Evolutionary conservation across 768 basidiomycete genomes (phyloP), one percentile per base, ranked within the genome.

Genomic region (Lentinula sp.): DNA sequence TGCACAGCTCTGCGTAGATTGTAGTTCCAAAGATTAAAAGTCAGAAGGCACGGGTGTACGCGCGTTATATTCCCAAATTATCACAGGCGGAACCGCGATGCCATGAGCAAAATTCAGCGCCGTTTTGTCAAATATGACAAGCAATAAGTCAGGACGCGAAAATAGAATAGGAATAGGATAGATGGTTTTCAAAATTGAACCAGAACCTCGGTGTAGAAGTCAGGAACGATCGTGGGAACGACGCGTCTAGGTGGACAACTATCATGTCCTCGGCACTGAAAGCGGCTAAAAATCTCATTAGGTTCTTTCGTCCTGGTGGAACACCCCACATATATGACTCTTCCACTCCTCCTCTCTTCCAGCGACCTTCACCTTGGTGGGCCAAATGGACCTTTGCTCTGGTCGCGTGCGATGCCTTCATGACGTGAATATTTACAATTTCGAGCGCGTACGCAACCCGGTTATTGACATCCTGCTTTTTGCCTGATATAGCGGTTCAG

Each of bases 381-480:
- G 59, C 59, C 13, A 60, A 60, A 52, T 60, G 39, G n/a, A 49
- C 59, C 15, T 60, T 35, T 23, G 59, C 16, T 28, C n/a, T 60
- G 15, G 20, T 52, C 6, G 59, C 59, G 23, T 36, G 59, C 49
- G 50, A 60, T 42, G 23, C 39, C 15, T 60, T 60, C 59, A 60
- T 60, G 59, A 60, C 59, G 57, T 58, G 57, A 43, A 28, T 28
- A 39, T 48, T 43, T 1, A 39, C 53, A 35, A 28, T 35, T 28
- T 42, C 10, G 12, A 10, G 36, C 41, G 6, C 20, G 20, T 32
- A 23, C 20, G 8, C 46, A 2, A 6, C 7, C 3, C 16, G 3
- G 10, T 13, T 10, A 49, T 32, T 49, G 20, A 49, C 37, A 5
- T 36, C 18, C 53, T 55, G 12, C 8, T 37, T 12, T 18, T 55